These are phyloP conservation scores for Didymellaceae sp. DNA, from an alignment of 2,329 filamentous ascomycete species.

Conservation along the genomic window DNA sequence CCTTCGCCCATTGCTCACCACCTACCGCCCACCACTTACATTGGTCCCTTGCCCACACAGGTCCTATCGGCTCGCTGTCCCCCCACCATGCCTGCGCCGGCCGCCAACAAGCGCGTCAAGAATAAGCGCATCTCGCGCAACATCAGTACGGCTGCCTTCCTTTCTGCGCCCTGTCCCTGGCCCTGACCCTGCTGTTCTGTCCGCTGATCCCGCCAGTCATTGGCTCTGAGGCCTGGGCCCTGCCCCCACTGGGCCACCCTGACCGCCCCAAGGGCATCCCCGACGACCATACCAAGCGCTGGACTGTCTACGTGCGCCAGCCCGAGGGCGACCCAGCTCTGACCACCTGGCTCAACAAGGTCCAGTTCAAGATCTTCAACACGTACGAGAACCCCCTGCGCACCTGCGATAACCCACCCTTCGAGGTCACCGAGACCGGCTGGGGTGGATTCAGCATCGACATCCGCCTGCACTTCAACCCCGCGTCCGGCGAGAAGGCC, in stretches of 20 bases:
- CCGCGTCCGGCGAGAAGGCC: conserved; percentile 88
- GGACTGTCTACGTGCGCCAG: conserved; percentile 92
- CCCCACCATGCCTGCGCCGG: not conserved
- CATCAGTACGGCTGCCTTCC: conserved; percentile 37
- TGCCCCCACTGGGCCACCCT: conserved; percentile 75
- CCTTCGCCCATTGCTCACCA: too few relatives aligned
- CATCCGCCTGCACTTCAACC: conserved; percentile 91
- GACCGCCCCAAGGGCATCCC: conserved; percentile 71
- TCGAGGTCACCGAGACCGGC: conserved; percentile 88
- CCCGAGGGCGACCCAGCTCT: conserved; percentile 85
- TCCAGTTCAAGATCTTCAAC: conserved; percentile 98
- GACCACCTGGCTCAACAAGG: conserved; percentile 93
- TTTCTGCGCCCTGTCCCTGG: too few relatives aligned
- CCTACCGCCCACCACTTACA: too few relatives aligned
- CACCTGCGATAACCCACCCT: conserved; percentile 75
- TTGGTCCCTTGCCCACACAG: too few relatives aligned
- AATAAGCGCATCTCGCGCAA: conserved; percentile 51
- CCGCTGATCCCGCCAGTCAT: conserved; percentile 51
- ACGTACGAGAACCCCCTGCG: conserved; percentile 91
- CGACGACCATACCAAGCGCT: conserved; percentile 93
- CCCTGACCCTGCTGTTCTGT: not conserved
- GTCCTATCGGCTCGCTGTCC: too few relatives aligned
- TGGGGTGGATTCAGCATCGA: conserved; percentile 99
- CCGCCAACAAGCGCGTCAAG: conserved; percentile 26
- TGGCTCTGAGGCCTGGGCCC: conserved; percentile 57